Base-by-base conservation (phyloP, 73 alveolate species). In the Paramecium biaurelia region DNA sequence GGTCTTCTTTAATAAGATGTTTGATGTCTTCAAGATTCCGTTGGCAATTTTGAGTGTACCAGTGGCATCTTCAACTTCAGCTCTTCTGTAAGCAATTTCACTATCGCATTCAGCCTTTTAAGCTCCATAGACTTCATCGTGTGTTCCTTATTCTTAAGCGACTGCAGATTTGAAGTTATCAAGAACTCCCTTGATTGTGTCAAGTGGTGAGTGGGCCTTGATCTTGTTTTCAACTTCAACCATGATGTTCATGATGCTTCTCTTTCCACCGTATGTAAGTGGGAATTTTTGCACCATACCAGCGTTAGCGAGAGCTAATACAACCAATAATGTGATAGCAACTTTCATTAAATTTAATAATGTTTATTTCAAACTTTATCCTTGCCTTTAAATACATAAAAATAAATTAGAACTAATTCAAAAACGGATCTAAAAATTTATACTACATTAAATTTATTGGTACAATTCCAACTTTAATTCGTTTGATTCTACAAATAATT, bases 171-270 rank as follows among this genome's bases (percentile, higher is more conserved):
- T 79, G 90, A 79, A 79, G 45, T 41, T 41, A 34, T 79, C 74
- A 23, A 79, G 56, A 47, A 79, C 90, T 43, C 90, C 90, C 47
- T 79, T 79, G 90, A 79, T 47, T 38, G 90, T 79, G 49, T 79
- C 90, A 47, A 79, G 90, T 41, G 90, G 90, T 23, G 63, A 23
- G 45, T 41, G 45, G 20, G 90, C 45, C 23, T 79, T 79, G 74
- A 79, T 41, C 34, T 79, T 79, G 76, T 79, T 79, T 41, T 79
- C 90, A 37, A 79, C 90, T 45, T 79, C 90, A 32, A 79, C 56
- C 90, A 79, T 79, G 90, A 79, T 45, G 72, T 45, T 79, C 90
- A 79, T 79, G 90, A 79, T 79, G 41, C 37, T 24, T 79, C 90
- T 79, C 90, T 79, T 79, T 38, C 76, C 90, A 18, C 76, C 72